phyloP scores from a whole-genome alignment of 805 yeast genomes.

The Zygosaccharomyces gambellarensis region DNA sequence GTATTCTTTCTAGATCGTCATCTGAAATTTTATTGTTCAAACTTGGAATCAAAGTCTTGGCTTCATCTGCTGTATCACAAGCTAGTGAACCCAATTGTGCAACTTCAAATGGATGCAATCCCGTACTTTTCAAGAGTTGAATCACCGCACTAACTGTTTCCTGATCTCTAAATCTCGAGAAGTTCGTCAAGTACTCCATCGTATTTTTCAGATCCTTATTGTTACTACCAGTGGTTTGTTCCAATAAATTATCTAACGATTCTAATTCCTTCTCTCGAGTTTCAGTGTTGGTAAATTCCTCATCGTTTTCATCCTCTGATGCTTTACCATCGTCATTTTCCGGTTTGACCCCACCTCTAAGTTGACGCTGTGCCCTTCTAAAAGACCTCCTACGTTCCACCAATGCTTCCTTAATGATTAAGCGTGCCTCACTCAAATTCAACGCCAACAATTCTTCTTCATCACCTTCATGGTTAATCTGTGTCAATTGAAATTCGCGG shows the following conservation, averaged over 20 bases:
- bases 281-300: slow-evolving; percentile 42
- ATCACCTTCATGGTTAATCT: slow-evolving; percentile 75
- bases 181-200: slow-evolving; percentile 75
- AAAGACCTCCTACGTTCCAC: slow-evolving; percentile 62
- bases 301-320: slow-evolving; percentile 27
- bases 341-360: slow-evolving; percentile 23
- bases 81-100: slow-evolving; percentile 86
- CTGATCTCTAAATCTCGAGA: slow-evolving; percentile 86
- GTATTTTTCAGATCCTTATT: slow-evolving; percentile 90
- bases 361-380: slow-evolving; percentile 34
- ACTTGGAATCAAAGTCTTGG: slow-evolving; percentile 89
- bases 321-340: slow-evolving; percentile 19
- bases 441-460: slow-evolving; percentile 74
- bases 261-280: slow-evolving; percentile 42
- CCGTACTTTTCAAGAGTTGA: slow-evolving; percentile 65
- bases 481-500: slow-evolving; percentile 82
- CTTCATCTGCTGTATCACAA: slow-evolving; percentile 96
- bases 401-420: slow-evolving; percentile 84
- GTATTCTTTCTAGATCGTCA: slow-evolving; percentile 77
- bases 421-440: slow-evolving; percentile 84
- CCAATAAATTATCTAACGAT: slow-evolving; percentile 30
- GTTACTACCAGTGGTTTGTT: slow-evolving; percentile 54
- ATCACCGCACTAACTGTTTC: slow-evolving; percentile 94
- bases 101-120: slow-evolving; percentile 89
- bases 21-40: slow-evolving; percentile 75